These are phyloP conservation scores for Papiliotrema fonsecae DNA, from an alignment of 1,284 basidiomycete genomes.

Conservation along the genomic window DNA sequence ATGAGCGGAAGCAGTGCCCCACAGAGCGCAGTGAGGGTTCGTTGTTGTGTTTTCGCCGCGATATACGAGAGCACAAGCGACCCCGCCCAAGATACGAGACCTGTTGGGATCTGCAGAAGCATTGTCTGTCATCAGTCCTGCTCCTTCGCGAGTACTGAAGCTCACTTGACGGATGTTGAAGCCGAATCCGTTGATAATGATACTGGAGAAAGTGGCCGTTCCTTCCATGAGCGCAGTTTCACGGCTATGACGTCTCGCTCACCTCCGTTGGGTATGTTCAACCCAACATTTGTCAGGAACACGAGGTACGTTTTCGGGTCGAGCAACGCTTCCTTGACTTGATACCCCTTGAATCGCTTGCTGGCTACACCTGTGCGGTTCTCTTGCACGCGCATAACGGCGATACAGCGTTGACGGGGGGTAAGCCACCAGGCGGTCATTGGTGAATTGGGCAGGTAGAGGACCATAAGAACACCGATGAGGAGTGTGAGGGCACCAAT, in stretches of 20 bases:
- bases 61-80: conserved; percentile 23
- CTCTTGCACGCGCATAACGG: conserved; percentile 6
- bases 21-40: background rate
- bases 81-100: conserved; percentile 29
- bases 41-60: conserved; percentile 13
- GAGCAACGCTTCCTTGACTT: conserved; percentile 25
- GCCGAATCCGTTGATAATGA: conserved; percentile 18
- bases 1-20: conserved; percentile 10
- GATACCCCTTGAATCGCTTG: conserved; percentile 19
- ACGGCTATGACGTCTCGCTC: background rate
- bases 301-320: conserved; percentile 27
- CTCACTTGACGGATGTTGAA: conserved; percentile 6
- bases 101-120: conserved; percentile 34
- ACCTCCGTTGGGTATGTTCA: conserved; percentile 28
- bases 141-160: background rate
- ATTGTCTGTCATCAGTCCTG: conserved; percentile 11
- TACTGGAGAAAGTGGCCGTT: conserved; percentile 11
- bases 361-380: conserved; percentile 32
- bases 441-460: conserved; percentile 15
- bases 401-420: conserved; percentile 12
- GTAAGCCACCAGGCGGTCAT: conserved; percentile 20
- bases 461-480: conserved; percentile 6
- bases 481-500: conserved; percentile 2
- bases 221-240: background rate
- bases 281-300: conserved; percentile 22